Evolutionary conservation across 2,329 filamentous ascomycete species (phyloP).

Genomic region (Coniella vitis): DNA sequence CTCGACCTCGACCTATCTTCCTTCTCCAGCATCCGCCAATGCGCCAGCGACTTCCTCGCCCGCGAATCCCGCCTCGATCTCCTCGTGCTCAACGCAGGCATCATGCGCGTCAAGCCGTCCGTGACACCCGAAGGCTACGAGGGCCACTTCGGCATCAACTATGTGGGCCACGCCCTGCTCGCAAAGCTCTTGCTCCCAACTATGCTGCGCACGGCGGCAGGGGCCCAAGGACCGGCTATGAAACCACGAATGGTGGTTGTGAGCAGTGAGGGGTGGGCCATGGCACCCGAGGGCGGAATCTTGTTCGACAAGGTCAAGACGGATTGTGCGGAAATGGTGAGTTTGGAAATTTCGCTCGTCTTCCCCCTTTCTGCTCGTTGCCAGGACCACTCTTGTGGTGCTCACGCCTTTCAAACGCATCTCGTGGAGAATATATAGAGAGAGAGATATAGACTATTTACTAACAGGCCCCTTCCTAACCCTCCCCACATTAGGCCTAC

Average conservation of each 20-base stretch:
- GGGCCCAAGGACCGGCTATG: neutral
- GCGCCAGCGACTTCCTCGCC: neutral
- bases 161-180: conserved; percentile 36
- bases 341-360: no score
- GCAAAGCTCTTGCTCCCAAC: conserved; percentile 27
- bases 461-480: no score
- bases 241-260: conserved; percentile 16
- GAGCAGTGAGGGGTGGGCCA: conserved; percentile 20
- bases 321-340: conserved; percentile 9
- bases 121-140: conserved; percentile 36
- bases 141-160: conserved; percentile 36
- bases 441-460: no score
- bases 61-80: conserved; percentile 3
- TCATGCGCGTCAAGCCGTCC: conserved; percentile 10
- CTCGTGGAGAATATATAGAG: no score
- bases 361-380: no score
- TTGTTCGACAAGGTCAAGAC: conserved; percentile 26
- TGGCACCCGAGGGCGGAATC: conserved; percentile 24
- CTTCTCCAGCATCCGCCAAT: conserved; percentile 3
- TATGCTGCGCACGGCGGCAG: conserved; percentile 23
- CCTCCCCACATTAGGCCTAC: conserved; percentile 16
- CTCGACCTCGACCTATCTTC: conserved; percentile 5
- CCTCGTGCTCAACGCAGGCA: conserved; percentile 5
- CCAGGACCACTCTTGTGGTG: no score
- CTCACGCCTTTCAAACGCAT: no score